phyloP scores from a whole-genome alignment of 345 rosid genomes.

The Lepidium didymum region DNA sequence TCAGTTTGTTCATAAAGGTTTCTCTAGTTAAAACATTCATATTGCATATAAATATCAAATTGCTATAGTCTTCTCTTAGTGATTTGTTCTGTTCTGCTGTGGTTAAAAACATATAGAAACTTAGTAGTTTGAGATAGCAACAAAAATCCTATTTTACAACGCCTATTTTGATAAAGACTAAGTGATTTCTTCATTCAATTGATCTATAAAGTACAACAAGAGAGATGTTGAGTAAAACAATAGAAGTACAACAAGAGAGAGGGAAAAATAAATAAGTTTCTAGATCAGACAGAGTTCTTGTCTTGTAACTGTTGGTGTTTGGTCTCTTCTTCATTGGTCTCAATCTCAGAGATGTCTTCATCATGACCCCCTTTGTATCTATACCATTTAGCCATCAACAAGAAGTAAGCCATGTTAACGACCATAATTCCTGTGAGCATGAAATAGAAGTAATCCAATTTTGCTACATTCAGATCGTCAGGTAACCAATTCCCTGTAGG shows the following conservation, averaged over 20 bases:
- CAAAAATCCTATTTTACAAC: background rate
- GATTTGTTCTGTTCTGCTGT: background rate
- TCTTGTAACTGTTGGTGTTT: conserved; percentile 14
- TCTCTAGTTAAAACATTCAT: background rate
- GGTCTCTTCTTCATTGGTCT: conserved; percentile 13
- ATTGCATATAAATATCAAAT: background rate
- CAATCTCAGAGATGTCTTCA: background rate
- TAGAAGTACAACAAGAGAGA: background rate
- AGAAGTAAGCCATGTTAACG: conserved; percentile 30
- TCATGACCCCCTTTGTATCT: conserved; percentile 23
- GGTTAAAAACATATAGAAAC: background rate
- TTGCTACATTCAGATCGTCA: conserved; percentile 39
- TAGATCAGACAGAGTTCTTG: conserved; percentile 22
- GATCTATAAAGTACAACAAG: background rate
- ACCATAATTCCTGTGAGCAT: conserved; percentile 29
- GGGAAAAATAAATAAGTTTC: background rate
- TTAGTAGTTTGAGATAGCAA: background rate
- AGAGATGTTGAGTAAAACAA: background rate
- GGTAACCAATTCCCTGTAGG: conserved; percentile 30
- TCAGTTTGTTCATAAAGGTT: background rate
- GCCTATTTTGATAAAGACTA: background rate
- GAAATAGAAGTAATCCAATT: conserved; percentile 39
- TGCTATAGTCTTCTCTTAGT: background rate
- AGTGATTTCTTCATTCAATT: background rate
- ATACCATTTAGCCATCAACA: conserved; percentile 33